Conservation (phyloP, 495 filamentous ascomycete genomes). For the Rhypophila decipiens region DNA sequence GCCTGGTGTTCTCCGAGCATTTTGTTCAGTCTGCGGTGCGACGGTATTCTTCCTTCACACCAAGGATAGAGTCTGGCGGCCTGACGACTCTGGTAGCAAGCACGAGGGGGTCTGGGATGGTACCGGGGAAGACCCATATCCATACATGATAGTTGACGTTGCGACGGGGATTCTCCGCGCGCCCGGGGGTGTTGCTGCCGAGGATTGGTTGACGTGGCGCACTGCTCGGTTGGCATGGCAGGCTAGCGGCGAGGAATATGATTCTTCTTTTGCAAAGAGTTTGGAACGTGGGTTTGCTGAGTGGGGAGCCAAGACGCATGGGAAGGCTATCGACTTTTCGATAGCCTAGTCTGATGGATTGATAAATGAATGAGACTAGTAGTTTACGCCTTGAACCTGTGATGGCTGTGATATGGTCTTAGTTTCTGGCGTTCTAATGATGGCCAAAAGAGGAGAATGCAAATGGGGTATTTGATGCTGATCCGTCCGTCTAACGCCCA, state of each 20-base stretch:
- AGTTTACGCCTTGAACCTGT: too few species aligned
- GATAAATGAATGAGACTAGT: too few species aligned
- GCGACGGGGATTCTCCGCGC: slow-evolving; percentile 49
- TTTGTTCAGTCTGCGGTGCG: slow-evolving; percentile 58
- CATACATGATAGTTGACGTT: too few species aligned
- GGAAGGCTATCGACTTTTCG: slow-evolving; percentile 11
- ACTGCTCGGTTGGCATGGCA: slow-evolving; percentile 17
- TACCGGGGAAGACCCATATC: too few species aligned
- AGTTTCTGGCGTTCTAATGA: too few species aligned
- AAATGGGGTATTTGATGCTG: too few species aligned
- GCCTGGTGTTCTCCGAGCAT: slow-evolving; percentile 46
- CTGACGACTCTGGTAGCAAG: too few species aligned
- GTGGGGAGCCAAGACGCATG: slow-evolving; percentile 17
- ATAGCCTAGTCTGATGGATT: too few species aligned
- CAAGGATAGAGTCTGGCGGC: slow-evolving; percentile 23
- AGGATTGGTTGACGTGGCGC: slow-evolving; percentile 33
- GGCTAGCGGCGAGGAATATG: slow-evolving; percentile 14
- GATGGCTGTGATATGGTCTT: too few species aligned
- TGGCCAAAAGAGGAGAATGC: too few species aligned
- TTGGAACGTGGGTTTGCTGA: slow-evolving; percentile 17
- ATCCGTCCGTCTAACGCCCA: too few species aligned
- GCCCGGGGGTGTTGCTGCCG: slow-evolving; percentile 43
- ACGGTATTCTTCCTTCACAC: slow-evolving; percentile 42
- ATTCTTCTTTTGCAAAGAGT: slow-evolving; percentile 17
- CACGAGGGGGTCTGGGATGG: too few species aligned